Evolutionary conservation across 352 stramenopile species (phyloP).

Genomic region (Globisporangium orthogonon): DNA sequence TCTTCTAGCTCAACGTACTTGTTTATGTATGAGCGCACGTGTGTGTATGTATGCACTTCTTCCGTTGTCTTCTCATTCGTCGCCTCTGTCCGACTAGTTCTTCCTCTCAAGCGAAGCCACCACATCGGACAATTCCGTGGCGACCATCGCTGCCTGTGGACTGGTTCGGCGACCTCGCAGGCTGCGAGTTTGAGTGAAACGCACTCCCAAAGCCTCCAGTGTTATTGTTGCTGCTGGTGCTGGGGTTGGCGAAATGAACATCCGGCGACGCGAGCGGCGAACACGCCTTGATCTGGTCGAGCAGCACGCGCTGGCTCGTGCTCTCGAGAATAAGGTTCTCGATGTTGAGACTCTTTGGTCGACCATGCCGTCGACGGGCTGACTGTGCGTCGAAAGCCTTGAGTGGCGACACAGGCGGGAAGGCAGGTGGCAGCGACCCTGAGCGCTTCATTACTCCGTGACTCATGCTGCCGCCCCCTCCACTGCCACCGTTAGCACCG

Average conservation of each 20-base stretch:
- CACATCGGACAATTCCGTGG: conserved; percentile 3
- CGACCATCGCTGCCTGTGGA: not conserved
- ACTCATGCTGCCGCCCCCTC: not conserved
- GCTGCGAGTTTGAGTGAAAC: not conserved
- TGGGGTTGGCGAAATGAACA: conserved; percentile 3
- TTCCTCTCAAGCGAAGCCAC: conserved; percentile 3
- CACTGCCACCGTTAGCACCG: not conserved
- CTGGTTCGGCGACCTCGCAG: not conserved
- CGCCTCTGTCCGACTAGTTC: not conserved
- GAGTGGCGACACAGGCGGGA: conserved; percentile 35
- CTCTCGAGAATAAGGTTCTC: conserved; percentile 47
- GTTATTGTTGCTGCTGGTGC: not conserved
- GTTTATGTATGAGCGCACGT: not conserved
- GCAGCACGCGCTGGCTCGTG: conserved; percentile 33
- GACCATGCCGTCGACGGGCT: not conserved
- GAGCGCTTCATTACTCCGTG: conserved; percentile 2
- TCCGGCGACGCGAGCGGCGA: conserved; percentile 12
- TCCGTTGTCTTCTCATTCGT: too few species aligned
- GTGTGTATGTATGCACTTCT: too few species aligned
- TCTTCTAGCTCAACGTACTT: not conserved
- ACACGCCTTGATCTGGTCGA: conserved; percentile 52
- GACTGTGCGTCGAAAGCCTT: conserved; percentile 13
- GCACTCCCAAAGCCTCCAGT: not conserved
- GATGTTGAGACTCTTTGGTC: conserved; percentile 16
- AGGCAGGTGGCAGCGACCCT: conserved; percentile 16